phyloP scores from a whole-genome alignment of 768 basidiomycete genomes.

The Boletus reticuloceps region DNA sequence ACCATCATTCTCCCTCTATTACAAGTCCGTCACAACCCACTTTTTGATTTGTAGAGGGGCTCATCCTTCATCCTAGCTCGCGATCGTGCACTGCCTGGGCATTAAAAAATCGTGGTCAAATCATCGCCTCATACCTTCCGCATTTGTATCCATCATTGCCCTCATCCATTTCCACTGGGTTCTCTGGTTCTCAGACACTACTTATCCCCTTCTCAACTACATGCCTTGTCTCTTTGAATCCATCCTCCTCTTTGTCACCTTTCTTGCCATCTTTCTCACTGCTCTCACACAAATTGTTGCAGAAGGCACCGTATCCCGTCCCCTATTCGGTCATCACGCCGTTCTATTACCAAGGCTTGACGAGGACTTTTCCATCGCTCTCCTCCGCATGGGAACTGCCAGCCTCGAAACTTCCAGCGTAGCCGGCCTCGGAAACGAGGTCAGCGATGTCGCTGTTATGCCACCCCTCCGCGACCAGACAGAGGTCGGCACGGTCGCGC shows the following conservation, averaged over 20 bases:
- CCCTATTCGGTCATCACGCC: constrained; percentile 52
- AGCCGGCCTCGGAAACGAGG: constrained; percentile 72
- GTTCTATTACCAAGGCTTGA: constrained; percentile 52
- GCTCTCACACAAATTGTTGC: constrained; percentile 63
- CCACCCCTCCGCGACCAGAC: constrained; percentile 8
- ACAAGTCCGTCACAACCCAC: constrained; percentile 45
- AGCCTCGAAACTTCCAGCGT: constrained; percentile 74
- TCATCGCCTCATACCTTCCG: constrained; percentile 72
- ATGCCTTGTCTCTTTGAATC: constrained; percentile 74
- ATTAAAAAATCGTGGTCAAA: constrained; percentile 58
- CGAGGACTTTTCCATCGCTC: constrained; percentile 70
- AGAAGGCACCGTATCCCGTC: constrained; percentile 54
- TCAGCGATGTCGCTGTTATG: constrained; percentile 46
- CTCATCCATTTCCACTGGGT: constrained; percentile 69
- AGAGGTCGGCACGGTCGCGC: constrained; percentile 35
- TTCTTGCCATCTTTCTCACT: constrained; percentile 60
- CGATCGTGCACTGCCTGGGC: constrained; percentile 64
- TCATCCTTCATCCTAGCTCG: constrained; percentile 40
- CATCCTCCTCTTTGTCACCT: constrained; percentile 51
- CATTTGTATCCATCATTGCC: constrained; percentile 54
- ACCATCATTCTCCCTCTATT: constrained; percentile 71
- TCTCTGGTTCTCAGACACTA: constrained; percentile 43
- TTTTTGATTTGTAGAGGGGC: not conserved
- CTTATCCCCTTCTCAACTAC: constrained; percentile 72
- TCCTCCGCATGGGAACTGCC: constrained; percentile 71